A percentile compares a stretch with the other conserved stretches of the same genome.
These are phyloP conservation scores for Eucalyptus regnans DNA, from an alignment of 345 rosid species.

Conservation along the genomic window DNA sequence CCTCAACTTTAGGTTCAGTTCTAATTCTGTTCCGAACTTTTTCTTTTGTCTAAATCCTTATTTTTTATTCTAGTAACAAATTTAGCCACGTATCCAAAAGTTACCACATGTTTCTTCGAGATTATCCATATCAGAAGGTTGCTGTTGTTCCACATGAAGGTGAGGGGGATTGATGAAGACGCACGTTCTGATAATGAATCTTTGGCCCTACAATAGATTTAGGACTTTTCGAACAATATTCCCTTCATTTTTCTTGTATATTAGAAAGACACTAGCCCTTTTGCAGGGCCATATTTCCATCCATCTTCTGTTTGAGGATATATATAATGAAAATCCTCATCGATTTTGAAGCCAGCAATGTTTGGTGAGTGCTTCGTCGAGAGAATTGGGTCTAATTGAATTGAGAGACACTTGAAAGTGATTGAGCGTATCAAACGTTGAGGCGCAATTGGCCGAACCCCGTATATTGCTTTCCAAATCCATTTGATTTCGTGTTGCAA, in stretches of 20 bases:
- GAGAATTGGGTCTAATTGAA: neutral
- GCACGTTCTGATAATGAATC: neutral
- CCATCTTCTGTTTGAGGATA: neutral
- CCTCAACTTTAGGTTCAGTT: neutral
- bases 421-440: neutral
- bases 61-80: no score
- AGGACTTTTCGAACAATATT: neutral
- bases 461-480: neutral
- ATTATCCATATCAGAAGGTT: neutral
- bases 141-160: neutral
- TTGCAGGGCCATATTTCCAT: neutral
- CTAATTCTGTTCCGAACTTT: rapidly evolving
- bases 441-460: neutral
- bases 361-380: neutral
- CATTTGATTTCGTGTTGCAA: neutral
- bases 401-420: neutral
- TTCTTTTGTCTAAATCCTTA: neutral
- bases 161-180: neutral
- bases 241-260: neutral
- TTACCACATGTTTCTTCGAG: neutral
- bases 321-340: neutral
- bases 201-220: neutral
- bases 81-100: neutral
- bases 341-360: neutral
- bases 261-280: neutral